Base-by-base conservation (phyloP, 2,329 filamentous ascomycete genomes). In the Pseudogymnoascus sp. region DNA sequence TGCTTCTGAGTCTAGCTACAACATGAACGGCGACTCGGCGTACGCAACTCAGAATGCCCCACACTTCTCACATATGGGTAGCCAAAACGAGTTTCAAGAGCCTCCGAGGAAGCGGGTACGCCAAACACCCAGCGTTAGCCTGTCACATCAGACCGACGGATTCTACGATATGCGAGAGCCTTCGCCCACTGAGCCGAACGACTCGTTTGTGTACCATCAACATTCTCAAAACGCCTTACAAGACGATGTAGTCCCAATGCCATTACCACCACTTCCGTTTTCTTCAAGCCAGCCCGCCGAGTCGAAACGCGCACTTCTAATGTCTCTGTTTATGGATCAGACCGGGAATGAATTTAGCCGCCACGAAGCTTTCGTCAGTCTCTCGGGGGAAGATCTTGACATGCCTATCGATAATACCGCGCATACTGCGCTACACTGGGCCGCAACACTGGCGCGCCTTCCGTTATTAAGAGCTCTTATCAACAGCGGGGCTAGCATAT, bases 381-480 rank as follows among this genome's bases (percentile, higher is more conserved):
- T 97, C 63, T 88, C 86, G 1, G 86, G 90, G 0, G 79, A 87
- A 40, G 93, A 99, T 68, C 83, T 97, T 21, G 95, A 99, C 71
- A 88, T 95, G 73, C 93, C 95, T 1, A 91, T 99, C 64, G 95
- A 99, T 72, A 83, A 88, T 26, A 91, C 91, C 65, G 87, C 87
- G 37, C 91, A 97, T 72, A 97, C 92, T 16, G 93, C 93, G 2
- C 80, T 99, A 42, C 93, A 97, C 72, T 99, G 95, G 95, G 95
- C 95, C 2, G 92, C 95, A 4, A 97, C 95, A 4, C 81, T 99
- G 57, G 92, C 92, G 2, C 88, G 93, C 14, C 88, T 96, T 73
- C 84, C 90, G 1, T 81, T 99, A 5, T 80, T 97, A 64, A 86
- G 90, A 62, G 83, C 93, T 0, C 81, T 99, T 10, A 90, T 97